Evolutionary conservation across 2,329 filamentous ascomycete genomes (phyloP), one percentile per base, ranked within the genome.

Genomic region (Stenocarpella maydis): DNA sequence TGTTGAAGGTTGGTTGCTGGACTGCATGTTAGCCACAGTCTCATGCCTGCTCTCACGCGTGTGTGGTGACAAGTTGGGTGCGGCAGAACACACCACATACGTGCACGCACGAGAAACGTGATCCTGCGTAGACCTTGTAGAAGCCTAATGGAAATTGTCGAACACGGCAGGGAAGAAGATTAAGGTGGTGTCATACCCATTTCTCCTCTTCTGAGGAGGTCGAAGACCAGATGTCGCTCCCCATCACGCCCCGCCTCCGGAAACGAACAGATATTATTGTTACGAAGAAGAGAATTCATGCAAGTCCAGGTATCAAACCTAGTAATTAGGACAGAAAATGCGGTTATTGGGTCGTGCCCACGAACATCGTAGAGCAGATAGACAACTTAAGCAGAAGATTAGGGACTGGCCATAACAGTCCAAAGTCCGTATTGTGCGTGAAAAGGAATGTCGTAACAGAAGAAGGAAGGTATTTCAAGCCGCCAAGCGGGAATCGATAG

Each of bases 151-250:
- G 4, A 12, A 14, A 5, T 24, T 49, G 49, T 28, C 37, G 28
- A 19, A 63, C 15, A 4, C 14, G 31, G 8, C n/a, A 24, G 14
- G 7, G 8, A 26, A 24, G 14, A 8, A 24, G 14, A 8, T 5
- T 63, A 28, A 37, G 28, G 26, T 17, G 19, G n/a, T 37, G 14
- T 10, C 58, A 10, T 63, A 63, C 58, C 58, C 58, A 63, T 47
- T 63, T 63, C 43, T 63, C 58, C 43, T 63, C 58, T 28, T 49
- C 43, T 14, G 58, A 63, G 26, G 58, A 61, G 28, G 43, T 49
- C 58, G 58, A 63, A 6, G 58, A 63, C 58, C 58, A 63, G 28
- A 63, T 63, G 37, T 63, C 58, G 43, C 58, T 63, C n/a, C 58
- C 58, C 58, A 49, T 49, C 43, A 24, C 28, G 43, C 14, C 28